Base-by-base conservation (phyloP, 2,329 filamentous ascomycete genomes). In the Pyrenochaeta sp. region DNA sequence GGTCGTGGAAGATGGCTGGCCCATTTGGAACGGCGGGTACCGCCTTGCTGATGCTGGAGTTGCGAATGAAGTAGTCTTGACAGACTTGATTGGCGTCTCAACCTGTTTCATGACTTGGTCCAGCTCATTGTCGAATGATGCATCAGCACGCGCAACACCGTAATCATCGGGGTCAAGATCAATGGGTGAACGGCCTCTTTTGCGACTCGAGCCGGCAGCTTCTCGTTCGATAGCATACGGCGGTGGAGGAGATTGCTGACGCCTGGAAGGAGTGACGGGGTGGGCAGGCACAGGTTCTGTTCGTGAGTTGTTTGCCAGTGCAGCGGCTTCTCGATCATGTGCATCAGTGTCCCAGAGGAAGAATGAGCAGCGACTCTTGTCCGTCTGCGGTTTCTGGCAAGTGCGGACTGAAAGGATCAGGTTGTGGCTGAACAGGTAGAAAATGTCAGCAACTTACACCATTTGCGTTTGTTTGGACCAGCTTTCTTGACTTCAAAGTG, bases 281-380 rank as follows among this genome's bases (percentile, higher is more conserved):
- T 35, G 30, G 13, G 28, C 26, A 31, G 27, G 41, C 7, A 17
- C 44, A 3, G 72, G 65, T 54, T 81, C 79, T n/a, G 68, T 76
- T 42, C 72, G 68, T 23, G 77, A 75, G 51, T 80, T 81, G 42
- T 61, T 72, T 39, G 77, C 43, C 14, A 81, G 65, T 15, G 75
- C 74, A 9, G 61, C 61, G 35, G 77, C 75, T 60, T 81, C 78
- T 38, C 81, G 71, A 13, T 55, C 46, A 28, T 71, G 66, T 0
- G 82, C 82, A 29, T 82, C 76, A 10, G 81, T 75, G 6, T 79
- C 72, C 80, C 81, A 85, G 0, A 85, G 63, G 51, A 84, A 85
- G 66, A 85, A 82, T 1, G 71, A 72, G 55, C 83, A 86, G 27
- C 75, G n/a, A n/a, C n/a, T n/a, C n/a, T n/a, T n/a, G 70, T 31